These are phyloP conservation scores for Pezicula radicicola DNA, from an alignment of 2,329 filamentous ascomycete species.

Conservation along the genomic window DNA sequence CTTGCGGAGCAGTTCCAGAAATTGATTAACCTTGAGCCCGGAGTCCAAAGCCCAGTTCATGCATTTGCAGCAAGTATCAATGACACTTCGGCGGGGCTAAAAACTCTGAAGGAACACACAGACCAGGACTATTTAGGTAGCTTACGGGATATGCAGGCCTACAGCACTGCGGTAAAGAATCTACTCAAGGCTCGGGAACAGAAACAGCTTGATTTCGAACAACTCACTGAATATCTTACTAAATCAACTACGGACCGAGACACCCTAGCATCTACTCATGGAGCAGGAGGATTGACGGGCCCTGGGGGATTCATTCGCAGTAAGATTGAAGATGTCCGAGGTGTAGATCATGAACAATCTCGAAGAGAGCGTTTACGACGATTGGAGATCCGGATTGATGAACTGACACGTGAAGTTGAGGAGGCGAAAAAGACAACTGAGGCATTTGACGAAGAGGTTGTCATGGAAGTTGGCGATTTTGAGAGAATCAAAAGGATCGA, in stretches of 20 bases:
- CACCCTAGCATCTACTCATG: slow-evolving; percentile 55
- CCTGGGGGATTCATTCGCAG: slow-evolving; percentile 84
- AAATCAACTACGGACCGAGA: slow-evolving; percentile 88
- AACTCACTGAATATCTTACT: slow-evolving; percentile 90
- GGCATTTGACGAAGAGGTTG: slow-evolving; percentile 93
- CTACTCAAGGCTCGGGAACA: slow-evolving; percentile 92
- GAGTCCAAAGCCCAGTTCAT: slow-evolving; percentile 76
- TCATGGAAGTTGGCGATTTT: slow-evolving; percentile 89
- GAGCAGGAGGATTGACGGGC: slow-evolving; percentile 62
- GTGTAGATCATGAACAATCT: slow-evolving; percentile 92
- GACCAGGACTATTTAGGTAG: slow-evolving; percentile 95
- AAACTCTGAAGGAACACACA: slow-evolving; percentile 81
- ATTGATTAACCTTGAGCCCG: slow-evolving; percentile 83
- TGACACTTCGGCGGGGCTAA: slow-evolving; percentile 75
- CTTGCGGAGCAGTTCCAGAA: slow-evolving; percentile 94
- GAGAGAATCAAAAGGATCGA: slow-evolving; percentile 94
- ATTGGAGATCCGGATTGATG: slow-evolving; percentile 88
- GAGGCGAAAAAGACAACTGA: slow-evolving; percentile 82
- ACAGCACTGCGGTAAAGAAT: slow-evolving; percentile 80
- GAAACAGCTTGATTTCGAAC: slow-evolving; percentile 97
- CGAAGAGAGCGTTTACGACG: slow-evolving; percentile 84
- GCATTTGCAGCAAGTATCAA: slow-evolving; percentile 85
- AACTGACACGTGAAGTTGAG: slow-evolving; percentile 86
- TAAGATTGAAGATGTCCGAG: slow-evolving; percentile 95
- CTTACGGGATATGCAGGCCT: slow-evolving; percentile 92